phyloP scores from a whole-genome alignment of 2,329 filamentous ascomycete species.

The Claviceps arundinis region DNA sequence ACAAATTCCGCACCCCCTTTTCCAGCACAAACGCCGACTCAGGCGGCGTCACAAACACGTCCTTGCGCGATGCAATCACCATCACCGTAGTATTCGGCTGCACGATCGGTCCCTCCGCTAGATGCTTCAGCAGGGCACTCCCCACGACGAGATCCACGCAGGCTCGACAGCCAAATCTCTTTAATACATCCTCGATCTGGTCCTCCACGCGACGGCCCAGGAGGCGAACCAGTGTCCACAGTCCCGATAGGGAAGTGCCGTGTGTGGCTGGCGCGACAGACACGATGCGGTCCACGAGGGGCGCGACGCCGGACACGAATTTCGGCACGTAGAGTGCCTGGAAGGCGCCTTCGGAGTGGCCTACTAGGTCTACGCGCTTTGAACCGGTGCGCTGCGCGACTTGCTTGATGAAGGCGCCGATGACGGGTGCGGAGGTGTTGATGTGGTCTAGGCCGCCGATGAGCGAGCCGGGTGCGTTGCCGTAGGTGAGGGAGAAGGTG shows the following conservation, averaged over 20 bases:
- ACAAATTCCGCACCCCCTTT: slow-evolving; percentile 8
- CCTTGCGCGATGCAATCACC: slow-evolving; percentile 6
- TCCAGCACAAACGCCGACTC: slow-evolving; percentile 9
- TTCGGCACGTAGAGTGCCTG: slow-evolving; percentile 11
- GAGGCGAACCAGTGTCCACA: slow-evolving; percentile 6
- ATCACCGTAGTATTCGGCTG: slow-evolving; percentile 8
- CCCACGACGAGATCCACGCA: slow-evolving; percentile 6
- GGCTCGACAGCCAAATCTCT: slow-evolving; percentile 5
- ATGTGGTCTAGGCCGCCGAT: slow-evolving; percentile 11
- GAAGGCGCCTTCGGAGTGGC: slow-evolving; percentile 13
- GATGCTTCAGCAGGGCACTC: slow-evolving; percentile 3
- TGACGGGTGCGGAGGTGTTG: slow-evolving; percentile 8
- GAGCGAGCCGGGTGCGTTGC: slow-evolving; percentile 2
- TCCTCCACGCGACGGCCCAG: not conserved
- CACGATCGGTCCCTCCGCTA: slow-evolving; percentile 9
- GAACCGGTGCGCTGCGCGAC: slow-evolving; percentile 9
- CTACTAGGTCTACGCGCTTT: slow-evolving; percentile 11
- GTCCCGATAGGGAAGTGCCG: slow-evolving; percentile 10
- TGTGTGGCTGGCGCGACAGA: slow-evolving; percentile 12
- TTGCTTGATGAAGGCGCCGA: slow-evolving; percentile 9
- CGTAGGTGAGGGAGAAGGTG: slow-evolving; percentile 12
- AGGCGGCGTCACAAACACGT: slow-evolving; percentile 7
- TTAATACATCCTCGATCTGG: slow-evolving; percentile 1
- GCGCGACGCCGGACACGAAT: slow-evolving; percentile 5
- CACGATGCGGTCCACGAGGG: slow-evolving; percentile 9